Percentiles rank a stretch among this genome's conserved stretches.
phyloP scores from a whole-genome alignment of 306 rosid genomes.

The Urtica urens region DNA sequence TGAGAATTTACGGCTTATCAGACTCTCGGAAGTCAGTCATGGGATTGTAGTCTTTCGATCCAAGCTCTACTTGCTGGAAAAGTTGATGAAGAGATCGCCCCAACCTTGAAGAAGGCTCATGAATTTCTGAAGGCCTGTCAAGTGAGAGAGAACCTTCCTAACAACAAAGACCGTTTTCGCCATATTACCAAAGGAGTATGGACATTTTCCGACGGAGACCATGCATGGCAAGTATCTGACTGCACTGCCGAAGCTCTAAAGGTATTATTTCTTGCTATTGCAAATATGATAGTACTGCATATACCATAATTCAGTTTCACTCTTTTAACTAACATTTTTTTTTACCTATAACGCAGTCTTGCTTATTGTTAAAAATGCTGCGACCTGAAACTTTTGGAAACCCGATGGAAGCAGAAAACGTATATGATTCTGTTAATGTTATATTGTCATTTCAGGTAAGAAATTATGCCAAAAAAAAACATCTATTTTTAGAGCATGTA shows the following conservation, averaged over 20 bases:
- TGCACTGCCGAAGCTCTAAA: slow-evolving; percentile 27
- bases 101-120: slow-evolving; percentile 1
- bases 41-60: slow-evolving; percentile 21
- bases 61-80: slow-evolving; percentile 27
- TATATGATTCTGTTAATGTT: slow-evolving; percentile 21
- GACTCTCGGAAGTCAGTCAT: slow-evolving; percentile 19
- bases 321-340: not conserved
- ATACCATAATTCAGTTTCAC: not conserved
- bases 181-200: slow-evolving; percentile 30
- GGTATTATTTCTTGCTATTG: slow-evolving; percentile 1
- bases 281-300: no score
- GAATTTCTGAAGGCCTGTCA: slow-evolving; percentile 13
- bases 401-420: slow-evolving; percentile 8
- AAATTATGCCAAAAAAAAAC: not conserved
- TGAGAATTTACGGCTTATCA: no score
- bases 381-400: slow-evolving; percentile 2
- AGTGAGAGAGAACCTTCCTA: slow-evolving; percentile 18
- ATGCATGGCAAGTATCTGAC: slow-evolving; percentile 31
- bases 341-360: slow-evolving; percentile 2
- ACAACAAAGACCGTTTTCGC: slow-evolving; percentile 11
- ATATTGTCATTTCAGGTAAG: slow-evolving; percentile 14
- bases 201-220: slow-evolving; percentile 31
- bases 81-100: slow-evolving; percentile 11
- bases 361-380: slow-evolving; percentile 4
- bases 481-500: not conserved